Conservation (phyloP, 441 rosid species). For the Populus hybrid region DNA sequence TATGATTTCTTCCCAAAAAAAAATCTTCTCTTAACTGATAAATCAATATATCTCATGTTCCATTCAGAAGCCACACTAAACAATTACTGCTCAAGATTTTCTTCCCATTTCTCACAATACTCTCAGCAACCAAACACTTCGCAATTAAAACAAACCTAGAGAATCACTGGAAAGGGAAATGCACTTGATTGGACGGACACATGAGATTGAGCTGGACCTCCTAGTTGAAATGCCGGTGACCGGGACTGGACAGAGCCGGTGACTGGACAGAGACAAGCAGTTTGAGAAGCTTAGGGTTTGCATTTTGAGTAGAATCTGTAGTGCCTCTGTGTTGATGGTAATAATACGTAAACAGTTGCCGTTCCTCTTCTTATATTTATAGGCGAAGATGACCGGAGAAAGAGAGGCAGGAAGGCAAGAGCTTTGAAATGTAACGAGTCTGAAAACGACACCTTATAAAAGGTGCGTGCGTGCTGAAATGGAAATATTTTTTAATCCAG, state of each 20-base stretch:
- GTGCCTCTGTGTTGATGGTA: neutral
- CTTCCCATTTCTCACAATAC: neutral
- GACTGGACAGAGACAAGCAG: conserved; percentile 25
- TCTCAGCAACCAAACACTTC: neutral
- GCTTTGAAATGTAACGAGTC: neutral
- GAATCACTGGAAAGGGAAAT: conserved; percentile 28
- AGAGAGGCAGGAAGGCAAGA: neutral
- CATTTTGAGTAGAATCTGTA: conserved; percentile 21
- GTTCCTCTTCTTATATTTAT: neutral
- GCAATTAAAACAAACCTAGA: conserved; percentile 31
- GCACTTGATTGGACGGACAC: conserved; percentile 39
- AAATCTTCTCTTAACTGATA: neutral
- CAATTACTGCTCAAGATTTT: neutral
- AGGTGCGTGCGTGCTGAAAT: neutral
- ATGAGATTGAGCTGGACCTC: conserved; percentile 19
- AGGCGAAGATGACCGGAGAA: neutral
- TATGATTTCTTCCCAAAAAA: neutral
- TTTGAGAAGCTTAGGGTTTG: conserved; percentile 38
- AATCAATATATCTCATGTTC: neutral
- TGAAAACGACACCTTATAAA: neutral
- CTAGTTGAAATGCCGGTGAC: conserved; percentile 21
- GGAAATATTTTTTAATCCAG: no score
- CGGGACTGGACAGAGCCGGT: conserved; percentile 19
- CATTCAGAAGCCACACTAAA: neutral
- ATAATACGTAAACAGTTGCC: neutral